Evolutionary conservation across 805 yeast genomes (phyloP).

Genomic region (Lachancea nothofagi): DNA sequence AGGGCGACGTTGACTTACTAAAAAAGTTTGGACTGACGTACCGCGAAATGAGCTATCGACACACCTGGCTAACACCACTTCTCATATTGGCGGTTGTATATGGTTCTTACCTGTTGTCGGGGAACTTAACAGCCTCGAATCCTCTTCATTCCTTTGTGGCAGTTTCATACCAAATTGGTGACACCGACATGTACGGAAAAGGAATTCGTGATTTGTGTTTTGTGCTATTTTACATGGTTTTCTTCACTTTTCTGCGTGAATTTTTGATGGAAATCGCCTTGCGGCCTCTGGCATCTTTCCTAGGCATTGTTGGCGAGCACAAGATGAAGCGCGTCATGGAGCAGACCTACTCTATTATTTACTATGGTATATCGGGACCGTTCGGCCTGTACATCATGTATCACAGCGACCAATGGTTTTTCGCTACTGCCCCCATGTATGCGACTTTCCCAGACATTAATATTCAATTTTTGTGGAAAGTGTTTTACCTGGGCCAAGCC

Average conservation of each 20-base stretch:
- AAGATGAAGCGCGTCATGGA: conserved; percentile 84
- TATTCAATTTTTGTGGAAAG: conserved; percentile 64
- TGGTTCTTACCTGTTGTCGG: conserved; percentile 47
- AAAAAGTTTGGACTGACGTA: conserved; percentile 52
- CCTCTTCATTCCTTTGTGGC: conserved; percentile 57
- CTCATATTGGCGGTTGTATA: conserved; percentile 41
- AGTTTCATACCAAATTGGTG: conserved; percentile 58
- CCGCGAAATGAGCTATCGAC: conserved; percentile 50
- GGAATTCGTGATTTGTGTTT: conserved; percentile 80
- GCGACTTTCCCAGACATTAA: conserved; percentile 75
- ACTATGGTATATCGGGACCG: conserved; percentile 77
- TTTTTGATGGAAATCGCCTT: conserved; percentile 80
- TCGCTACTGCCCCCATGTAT: conserved; percentile 79
- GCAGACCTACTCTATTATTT: conserved; percentile 79
- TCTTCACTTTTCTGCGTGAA: conserved; percentile 88
- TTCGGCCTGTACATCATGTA: conserved; percentile 87
- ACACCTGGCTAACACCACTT: conserved; percentile 70
- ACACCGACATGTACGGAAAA: conserved; percentile 70
- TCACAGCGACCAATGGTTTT: conserved; percentile 79
- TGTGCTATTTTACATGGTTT: conserved; percentile 72
- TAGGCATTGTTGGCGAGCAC: conserved; percentile 33
- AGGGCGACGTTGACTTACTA: conserved; percentile 48
- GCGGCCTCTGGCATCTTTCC: conserved; percentile 63
- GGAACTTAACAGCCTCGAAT: conserved; percentile 53
- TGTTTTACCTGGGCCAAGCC: conserved; percentile 86